Evolutionary conservation across 2,329 filamentous ascomycete genomes (phyloP).

Genomic region (Xylariaceae sp.): DNA sequence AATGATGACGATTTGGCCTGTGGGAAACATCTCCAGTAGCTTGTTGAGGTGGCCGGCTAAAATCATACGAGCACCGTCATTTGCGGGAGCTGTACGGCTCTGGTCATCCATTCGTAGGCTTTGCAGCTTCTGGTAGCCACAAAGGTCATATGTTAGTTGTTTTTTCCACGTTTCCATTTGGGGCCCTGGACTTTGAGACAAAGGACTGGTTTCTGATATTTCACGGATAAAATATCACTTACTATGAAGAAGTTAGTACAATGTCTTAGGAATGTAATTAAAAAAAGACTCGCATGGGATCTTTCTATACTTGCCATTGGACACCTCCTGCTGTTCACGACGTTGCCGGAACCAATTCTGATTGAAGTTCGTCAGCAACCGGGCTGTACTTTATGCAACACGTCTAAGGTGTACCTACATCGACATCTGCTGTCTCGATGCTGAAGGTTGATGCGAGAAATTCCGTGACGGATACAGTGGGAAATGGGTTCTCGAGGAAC

Average conservation of each 20-base stretch:
- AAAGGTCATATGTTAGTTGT: too few species aligned
- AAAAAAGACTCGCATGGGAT: too few species aligned
- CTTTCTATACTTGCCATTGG: too few species aligned
- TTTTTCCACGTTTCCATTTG: too few species aligned
- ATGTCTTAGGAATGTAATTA: too few species aligned
- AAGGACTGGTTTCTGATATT: too few species aligned
- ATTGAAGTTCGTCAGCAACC: too few species aligned
- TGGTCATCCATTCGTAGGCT: conserved; percentile 41
- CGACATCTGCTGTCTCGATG: conserved; percentile 49
- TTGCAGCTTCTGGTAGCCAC: conserved; percentile 44
- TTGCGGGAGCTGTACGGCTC: conserved; percentile 23
- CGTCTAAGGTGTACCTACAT: conserved; percentile 34
- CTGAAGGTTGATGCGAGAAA: conserved; percentile 55
- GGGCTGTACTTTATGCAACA: not conserved
- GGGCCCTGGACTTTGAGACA: too few species aligned
- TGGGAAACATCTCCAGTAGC: conserved; percentile 49
- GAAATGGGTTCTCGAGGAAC: conserved; percentile 46
- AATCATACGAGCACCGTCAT: conserved; percentile 45
- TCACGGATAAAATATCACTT: too few species aligned
- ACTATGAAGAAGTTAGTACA: too few species aligned
- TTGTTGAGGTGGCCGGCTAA: conserved; percentile 49
- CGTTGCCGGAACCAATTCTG: conserved; percentile 54
- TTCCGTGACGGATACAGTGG: conserved; percentile 49
- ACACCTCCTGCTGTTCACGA: conserved; percentile 46
- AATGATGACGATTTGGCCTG: conserved; percentile 45